Evolutionary conservation across 2,329 filamentous ascomycete genomes (phyloP), one percentile per base, ranked within the genome.

Genomic region (Cladophialophora immunda): DNA sequence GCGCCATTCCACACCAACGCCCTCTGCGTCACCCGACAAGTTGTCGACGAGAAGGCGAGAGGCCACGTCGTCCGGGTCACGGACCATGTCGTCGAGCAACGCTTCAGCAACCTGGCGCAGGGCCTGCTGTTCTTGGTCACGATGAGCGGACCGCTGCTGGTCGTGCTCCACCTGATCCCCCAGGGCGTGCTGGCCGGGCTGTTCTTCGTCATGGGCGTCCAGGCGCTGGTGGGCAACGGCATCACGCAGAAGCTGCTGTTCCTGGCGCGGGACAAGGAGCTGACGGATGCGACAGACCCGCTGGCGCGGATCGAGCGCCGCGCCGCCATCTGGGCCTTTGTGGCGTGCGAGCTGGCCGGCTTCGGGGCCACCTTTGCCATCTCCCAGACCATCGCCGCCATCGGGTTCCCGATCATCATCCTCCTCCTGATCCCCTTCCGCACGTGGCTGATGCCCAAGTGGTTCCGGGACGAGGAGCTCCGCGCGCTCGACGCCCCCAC

Each of bases 141-240:
- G 66, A 94, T 94, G 90, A 86, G 88, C 0, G 89, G 89, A 0
- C 92, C 92, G 0, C 81, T 94, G 1, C 85, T 94, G 1, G 80
- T 89, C 22, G 90, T 93, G 17, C 81, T 94, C 9, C 89, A 93
- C 73, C 85, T 93, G 9, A 92, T 94, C 71, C 92, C 92, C 0
- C 91, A 93, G 75, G 91, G 89, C 67, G 91, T 94, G 1, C 85
- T 94, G 63, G 92, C 91, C 0, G 92, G 92, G 0, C 84, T 94
- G 29, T 94, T 94, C 83, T 94, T 94, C 79, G 86, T 93, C 76
- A 94, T 94, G 92, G 92, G 91, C 50, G 84, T 92, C 67, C 90
- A 94, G 79, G 91, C 91, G 2, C 86, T 94, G 34, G 85, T 89
- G 75, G 89, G 81, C 27, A 94, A 94, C 75, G 91, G 91, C 25